phyloP scores from a whole-genome alignment of 2,329 filamentous ascomycete species.

The Fusarium setosum region DNA sequence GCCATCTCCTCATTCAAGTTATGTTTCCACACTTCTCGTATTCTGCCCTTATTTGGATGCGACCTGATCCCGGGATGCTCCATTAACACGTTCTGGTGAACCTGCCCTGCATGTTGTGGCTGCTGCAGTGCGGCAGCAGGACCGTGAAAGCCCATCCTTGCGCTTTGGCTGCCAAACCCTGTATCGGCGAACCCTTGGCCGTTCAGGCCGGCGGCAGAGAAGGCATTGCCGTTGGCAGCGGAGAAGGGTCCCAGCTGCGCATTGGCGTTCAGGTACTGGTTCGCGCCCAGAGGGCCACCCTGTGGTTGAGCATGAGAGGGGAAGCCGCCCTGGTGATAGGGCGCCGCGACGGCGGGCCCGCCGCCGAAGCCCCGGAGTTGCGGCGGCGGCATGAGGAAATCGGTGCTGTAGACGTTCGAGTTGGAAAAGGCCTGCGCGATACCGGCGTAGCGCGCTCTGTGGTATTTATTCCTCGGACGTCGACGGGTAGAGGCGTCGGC shows the following conservation, averaged over 20 bases:
- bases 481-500: neutral
- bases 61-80: constrained; percentile 55
- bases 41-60: constrained; percentile 80
- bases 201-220: constrained; percentile 68
- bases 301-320: constrained; percentile 64
- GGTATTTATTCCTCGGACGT: neutral
- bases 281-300: constrained; percentile 67
- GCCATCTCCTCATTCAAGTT: constrained; percentile 94
- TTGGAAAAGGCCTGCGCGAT: neutral
- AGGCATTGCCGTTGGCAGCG: constrained; percentile 62
- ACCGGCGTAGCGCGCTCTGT: neutral
- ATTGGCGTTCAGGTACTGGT: constrained; percentile 79
- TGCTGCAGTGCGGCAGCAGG: constrained; percentile 65
- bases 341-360: constrained; percentile 51
- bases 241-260: constrained; percentile 76
- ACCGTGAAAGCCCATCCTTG: constrained; percentile 84
- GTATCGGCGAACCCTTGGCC: constrained; percentile 71
- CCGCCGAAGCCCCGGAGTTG: constrained; percentile 53
- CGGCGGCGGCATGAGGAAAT: constrained; percentile 50
- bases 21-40: constrained; percentile 95
- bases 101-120: constrained; percentile 64
- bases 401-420: neutral
- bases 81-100: constrained; percentile 53
- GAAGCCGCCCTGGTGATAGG: constrained; percentile 61
- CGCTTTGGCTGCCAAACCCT: constrained; percentile 86